Conservation (phyloP, 495 filamentous ascomycete genomes). For the Penicillium canariense region DNA sequence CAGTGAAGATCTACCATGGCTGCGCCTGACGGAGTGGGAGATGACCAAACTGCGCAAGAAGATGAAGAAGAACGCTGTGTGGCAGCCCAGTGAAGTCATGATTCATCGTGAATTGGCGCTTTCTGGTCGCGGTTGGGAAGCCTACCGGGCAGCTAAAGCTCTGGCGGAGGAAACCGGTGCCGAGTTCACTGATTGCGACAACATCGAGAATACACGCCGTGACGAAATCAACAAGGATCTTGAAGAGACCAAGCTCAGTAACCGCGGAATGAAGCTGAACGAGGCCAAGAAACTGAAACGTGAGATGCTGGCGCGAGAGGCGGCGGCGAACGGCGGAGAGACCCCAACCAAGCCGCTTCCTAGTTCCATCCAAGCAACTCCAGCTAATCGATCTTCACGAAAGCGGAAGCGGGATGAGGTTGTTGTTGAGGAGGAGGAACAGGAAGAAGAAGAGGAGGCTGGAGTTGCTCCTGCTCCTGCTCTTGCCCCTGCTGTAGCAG, state of each 20-base stretch:
- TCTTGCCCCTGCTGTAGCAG: background rate
- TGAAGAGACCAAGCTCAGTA: slow-evolving; percentile 58
- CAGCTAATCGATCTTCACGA: slow-evolving; percentile 25
- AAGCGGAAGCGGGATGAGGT: slow-evolving; percentile 29
- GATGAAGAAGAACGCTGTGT: slow-evolving; percentile 99
- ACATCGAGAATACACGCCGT: slow-evolving; percentile 47
- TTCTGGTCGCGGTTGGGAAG: slow-evolving; percentile 73
- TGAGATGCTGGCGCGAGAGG: slow-evolving; percentile 65
- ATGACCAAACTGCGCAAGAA: slow-evolving; percentile 87
- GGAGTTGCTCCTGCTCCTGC: background rate
- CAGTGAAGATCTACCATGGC: slow-evolving; percentile 80
- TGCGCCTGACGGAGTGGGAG: slow-evolving; percentile 85
- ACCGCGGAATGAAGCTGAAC: slow-evolving; percentile 87
- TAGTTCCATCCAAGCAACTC: slow-evolving; percentile 15
- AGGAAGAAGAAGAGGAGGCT: background rate
- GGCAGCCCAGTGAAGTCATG: slow-evolving; percentile 96
- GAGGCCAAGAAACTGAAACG: slow-evolving; percentile 90
- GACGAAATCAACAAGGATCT: slow-evolving; percentile 49
- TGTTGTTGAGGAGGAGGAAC: slow-evolving; percentile 4
- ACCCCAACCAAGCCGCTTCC: slow-evolving; percentile 1
- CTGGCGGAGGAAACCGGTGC: slow-evolving; percentile 65
- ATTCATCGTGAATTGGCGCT: slow-evolving; percentile 80
- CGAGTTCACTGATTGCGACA: slow-evolving; percentile 57
- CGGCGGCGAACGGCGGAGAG: slow-evolving; percentile 44
- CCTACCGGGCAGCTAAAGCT: slow-evolving; percentile 66